Percentiles rank a stretch among this genome's conserved stretches.
These are phyloP conservation scores for Pezicula radicicola DNA, from an alignment of 2,329 filamentous ascomycete species.

Conservation along the genomic window DNA sequence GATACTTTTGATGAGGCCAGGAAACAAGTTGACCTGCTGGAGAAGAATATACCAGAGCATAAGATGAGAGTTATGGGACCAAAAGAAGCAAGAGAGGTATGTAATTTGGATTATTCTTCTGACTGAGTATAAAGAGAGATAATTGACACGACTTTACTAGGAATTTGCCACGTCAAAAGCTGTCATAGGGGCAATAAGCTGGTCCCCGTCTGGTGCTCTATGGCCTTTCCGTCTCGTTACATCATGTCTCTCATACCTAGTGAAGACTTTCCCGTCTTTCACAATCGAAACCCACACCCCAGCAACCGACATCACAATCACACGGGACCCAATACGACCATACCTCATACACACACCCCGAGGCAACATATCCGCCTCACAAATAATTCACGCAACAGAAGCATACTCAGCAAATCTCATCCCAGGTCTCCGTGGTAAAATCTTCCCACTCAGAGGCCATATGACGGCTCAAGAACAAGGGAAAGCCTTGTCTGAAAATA, in stretches of 20 bases:
- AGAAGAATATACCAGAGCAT: no score
- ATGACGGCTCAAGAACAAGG: constrained; percentile 49
- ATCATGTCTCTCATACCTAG: constrained; percentile 39
- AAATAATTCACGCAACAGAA: constrained; percentile 59
- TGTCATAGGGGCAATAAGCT: constrained; percentile 40
- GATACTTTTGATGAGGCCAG: no score
- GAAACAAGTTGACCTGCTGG: no score
- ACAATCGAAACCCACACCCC: constrained; percentile 37
- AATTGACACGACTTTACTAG: constrained; percentile 6
- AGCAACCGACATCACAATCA: constrained; percentile 25
- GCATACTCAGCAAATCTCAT: constrained; percentile 48
- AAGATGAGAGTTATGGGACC: no score
- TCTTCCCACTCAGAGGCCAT: constrained; percentile 42
- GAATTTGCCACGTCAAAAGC: constrained; percentile 33
- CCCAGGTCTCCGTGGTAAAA: constrained; percentile 41
- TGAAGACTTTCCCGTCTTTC: constrained; percentile 30
- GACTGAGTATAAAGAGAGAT: background rate
- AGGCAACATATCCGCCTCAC: constrained; percentile 40
- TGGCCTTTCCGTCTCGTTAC: constrained; percentile 50
- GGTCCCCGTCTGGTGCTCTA: constrained; percentile 41
- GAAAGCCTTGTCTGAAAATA: constrained; percentile 21
- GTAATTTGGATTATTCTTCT: constrained; percentile 22
- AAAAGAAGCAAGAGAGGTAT: no score
- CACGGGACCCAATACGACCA: constrained; percentile 17
- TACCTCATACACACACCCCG: constrained; percentile 43